A percentile compares a stretch with the other conserved stretches of the same genome.
Evolutionary conservation across 345 rosid genomes (phyloP).

Genomic region (Citrus australasica): DNA sequence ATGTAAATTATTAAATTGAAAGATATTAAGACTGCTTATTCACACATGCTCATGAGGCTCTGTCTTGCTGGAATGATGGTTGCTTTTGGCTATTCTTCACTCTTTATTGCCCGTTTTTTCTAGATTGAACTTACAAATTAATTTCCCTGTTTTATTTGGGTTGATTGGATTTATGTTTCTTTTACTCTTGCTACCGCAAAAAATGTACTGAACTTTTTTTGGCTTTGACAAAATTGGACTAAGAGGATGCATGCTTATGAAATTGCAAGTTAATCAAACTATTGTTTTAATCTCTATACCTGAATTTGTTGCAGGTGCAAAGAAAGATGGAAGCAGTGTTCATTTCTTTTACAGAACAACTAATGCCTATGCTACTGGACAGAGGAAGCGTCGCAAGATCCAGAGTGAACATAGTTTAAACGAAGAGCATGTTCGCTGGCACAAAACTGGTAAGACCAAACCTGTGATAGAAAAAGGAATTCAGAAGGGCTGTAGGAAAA

Average conservation of each 20-base stretch:
- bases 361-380: slow-evolving; percentile 92
- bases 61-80: neutral
- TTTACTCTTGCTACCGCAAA: neutral
- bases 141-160: neutral
- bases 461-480: slow-evolving; percentile 54
- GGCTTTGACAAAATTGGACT: neutral
- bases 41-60: neutral
- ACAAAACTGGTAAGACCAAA: slow-evolving; percentile 92
- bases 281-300: neutral
- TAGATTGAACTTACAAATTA: neutral
- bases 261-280: neutral
- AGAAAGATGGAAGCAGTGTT: slow-evolving; percentile 74
- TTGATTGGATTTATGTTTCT: neutral
- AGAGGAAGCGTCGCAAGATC: slow-evolving; percentile 86
- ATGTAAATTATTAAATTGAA: neutral
- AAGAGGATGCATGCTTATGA: neutral
- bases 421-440: slow-evolving; percentile 86
- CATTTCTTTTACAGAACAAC: slow-evolving; percentile 75
- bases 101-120: neutral
- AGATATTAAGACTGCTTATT: neutral
- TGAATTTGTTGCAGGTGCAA: slow-evolving; percentile 53
- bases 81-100: neutral
- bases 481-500: slow-evolving; percentile 77
- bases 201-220: neutral
- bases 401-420: slow-evolving; percentile 33